phyloP scores from a whole-genome alignment of 805 yeast genomes.

The Candida silvatica region DNA sequence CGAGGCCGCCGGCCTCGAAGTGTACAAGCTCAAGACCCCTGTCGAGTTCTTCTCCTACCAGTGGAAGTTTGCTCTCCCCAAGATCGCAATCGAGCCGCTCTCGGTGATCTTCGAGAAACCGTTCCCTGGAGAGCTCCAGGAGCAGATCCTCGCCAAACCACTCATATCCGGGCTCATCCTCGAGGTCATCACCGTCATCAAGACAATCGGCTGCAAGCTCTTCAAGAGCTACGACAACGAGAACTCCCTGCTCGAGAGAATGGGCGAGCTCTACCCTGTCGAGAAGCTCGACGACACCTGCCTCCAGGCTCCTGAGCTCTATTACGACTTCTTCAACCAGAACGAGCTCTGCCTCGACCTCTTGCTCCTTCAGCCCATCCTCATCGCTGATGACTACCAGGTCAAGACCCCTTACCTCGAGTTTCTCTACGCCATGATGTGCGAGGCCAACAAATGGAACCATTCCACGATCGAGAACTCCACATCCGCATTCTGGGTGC shows the following conservation, averaged over 20 bases:
- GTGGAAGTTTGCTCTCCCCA: constrained; percentile 80
- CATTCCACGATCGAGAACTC: constrained; percentile 25
- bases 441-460: constrained; percentile 50
- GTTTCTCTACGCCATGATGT: constrained; percentile 70
- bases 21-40: constrained; percentile 41
- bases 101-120: constrained; percentile 67
- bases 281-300: constrained; percentile 21
- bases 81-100: constrained; percentile 70
- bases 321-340: constrained; percentile 56
- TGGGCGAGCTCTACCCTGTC: constrained; percentile 38
- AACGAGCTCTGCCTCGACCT: constrained; percentile 63
- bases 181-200: constrained; percentile 66
- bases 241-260: constrained; percentile 42
- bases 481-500: constrained; percentile 24
- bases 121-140: constrained; percentile 45
- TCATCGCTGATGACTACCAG: constrained; percentile 82
- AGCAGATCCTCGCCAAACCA: constrained; percentile 78
- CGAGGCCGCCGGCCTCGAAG: constrained; percentile 32
- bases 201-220: constrained; percentile 68
- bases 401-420: constrained; percentile 88
- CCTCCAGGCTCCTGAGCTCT: constrained; percentile 46
- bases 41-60: constrained; percentile 62
- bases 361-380: constrained; percentile 74
- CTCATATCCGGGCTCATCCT: constrained; percentile 69
- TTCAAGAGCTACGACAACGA: constrained; percentile 67